Evolutionary conservation across 257 asterid species (phyloP).

Genomic region (Datura wrightii): DNA sequence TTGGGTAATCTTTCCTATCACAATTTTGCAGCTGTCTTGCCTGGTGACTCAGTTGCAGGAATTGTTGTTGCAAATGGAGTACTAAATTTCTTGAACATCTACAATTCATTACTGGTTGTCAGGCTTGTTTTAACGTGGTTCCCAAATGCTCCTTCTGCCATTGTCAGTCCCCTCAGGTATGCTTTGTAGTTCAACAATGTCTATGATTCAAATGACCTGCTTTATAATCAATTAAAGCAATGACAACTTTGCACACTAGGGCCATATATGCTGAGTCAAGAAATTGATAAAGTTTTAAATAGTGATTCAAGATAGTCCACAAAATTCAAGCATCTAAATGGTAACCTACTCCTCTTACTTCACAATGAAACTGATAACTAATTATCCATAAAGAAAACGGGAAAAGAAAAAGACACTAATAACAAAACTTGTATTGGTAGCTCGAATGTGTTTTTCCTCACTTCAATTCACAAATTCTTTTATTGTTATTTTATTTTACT

Average conservation of each 20-base stretch:
- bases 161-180: slow-evolving; percentile 87
- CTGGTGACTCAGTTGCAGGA: slow-evolving; percentile 88
- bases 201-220: neutral
- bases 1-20: slow-evolving; percentile 42
- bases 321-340: neutral
- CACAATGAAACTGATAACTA: neutral
- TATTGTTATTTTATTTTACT: slow-evolving; percentile 7
- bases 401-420: neutral
- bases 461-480: neutral
- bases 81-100: slow-evolving; percentile 75
- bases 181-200: slow-evolving; percentile 9
- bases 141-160: slow-evolving; percentile 85
- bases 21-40: slow-evolving; percentile 82
- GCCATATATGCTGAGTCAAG: neutral
- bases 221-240: neutral
- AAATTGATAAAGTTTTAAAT: neutral
- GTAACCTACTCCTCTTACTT: neutral
- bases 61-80: slow-evolving; percentile 76
- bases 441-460: neutral
- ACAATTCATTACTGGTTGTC: slow-evolving; percentile 72
- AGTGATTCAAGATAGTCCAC: slow-evolving; percentile 1
- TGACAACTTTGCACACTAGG: neutral
- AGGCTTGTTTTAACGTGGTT: slow-evolving; percentile 96
- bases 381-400: neutral
- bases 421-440: neutral